Base-by-base conservation (phyloP, 257 asterid genomes). In the Solanum virginianum region DNA sequence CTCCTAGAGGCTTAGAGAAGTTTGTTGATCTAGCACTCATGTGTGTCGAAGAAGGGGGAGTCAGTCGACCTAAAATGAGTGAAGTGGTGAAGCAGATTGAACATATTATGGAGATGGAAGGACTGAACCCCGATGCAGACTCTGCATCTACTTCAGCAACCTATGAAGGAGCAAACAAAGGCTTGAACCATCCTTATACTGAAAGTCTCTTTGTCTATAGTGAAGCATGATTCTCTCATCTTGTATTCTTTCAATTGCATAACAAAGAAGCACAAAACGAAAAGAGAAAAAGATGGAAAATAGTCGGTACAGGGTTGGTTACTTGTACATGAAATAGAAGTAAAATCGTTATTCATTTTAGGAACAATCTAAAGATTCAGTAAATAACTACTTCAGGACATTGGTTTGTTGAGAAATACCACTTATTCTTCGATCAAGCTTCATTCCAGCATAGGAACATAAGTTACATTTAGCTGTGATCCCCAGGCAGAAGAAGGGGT, bases 11-110 rank as follows among this genome's bases (percentile, higher is more conserved):
- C 16, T 80, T 95, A 4, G 98, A 97, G 86, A 93, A 89, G 89
- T 89, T 95, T 11, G 93, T 94, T 11, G 96, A 92, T 56, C 81
- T 97, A 45, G 94, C 98, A 16, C 63, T 95, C 83, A 91, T 86
- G 68, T 97, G 99, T 41, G 96, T 92, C 17, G 88, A 90, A 13
- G 98, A 95, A 32, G 16, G 69, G 43, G 98, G 97, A 12, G 66
- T 20, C 4, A 72, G 72, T 43, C 80, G 99, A 66, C 99, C 98
- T 11, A 60, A 87, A 11, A 97, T 97, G 99, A 89, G 92, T 10
- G 94, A 94, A 74, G 99, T 93, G 89, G 97, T 88, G 79, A 97
- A 95, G 81, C 98, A 92, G 91, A 90, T 95, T 0, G 98, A 97
- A 86, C 87, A 3, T 36, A 92, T 91, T 84, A 93, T 97, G 98